Evolutionary conservation across 192 early-diverging fungal genomes (phyloP), one percentile per base, ranked within the genome.

Genomic region (Coemansia sp.): DNA sequence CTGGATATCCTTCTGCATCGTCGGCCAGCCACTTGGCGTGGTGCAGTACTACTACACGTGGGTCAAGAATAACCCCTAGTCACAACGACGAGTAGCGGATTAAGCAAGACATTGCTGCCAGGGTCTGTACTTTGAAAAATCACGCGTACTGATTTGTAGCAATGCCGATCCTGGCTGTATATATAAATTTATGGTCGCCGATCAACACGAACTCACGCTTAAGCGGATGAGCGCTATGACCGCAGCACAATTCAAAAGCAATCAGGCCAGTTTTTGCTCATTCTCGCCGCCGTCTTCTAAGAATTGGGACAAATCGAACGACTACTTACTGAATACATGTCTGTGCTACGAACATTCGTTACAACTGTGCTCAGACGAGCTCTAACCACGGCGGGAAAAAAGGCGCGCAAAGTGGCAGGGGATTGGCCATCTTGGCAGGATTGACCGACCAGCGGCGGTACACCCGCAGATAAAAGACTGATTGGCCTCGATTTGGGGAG

Each of bases 1-100:
- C 59, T 93, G 92, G 92, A 86, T 93, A 36, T 88, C 87, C 8
- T 93, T 93, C 68, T 92, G 90, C 46, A 88, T 93, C 45, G 85
- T 93, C 10, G 92, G 92, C 19, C 92, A 93, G 77, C 91, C 91
- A 19, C 85, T 89, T 10, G 86, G 88, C 62, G 88, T 89, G 8
- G 76, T 91, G 10, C 74, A 89, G 67, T 93, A 93, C 70, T 93
- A 90, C 70, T 90, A 91, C 70, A 86, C 87, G 19, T 89, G 88
- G 88, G 73, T 72, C 14, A 83, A 83, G 45, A 83, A 83, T 63
- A 82, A 82, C 36, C 72, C 74, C 35, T 74, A 74, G 64, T 21
- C 37, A 34, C n/a, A 17, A 31, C 46, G 21, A 31, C 4, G 34
- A 6, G 9, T 31, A 11, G 42, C 16, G 29, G 42, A 24, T 7